These are phyloP conservation scores for Exophiala bonariae DNA, from an alignment of 2,329 filamentous ascomycete species.

Conservation along the genomic window DNA sequence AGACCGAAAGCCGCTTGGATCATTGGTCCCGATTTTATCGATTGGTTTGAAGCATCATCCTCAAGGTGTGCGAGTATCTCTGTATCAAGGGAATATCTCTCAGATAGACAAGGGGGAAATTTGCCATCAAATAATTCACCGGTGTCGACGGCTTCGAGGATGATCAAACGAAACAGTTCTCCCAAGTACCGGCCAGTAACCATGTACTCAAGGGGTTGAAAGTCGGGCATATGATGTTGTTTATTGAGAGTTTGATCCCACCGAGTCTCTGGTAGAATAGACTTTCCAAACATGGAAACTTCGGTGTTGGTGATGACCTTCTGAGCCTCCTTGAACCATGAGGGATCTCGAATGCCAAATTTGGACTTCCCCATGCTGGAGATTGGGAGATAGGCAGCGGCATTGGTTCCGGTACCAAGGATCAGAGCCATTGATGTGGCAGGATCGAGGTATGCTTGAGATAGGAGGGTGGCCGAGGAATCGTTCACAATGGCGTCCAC, in stretches of 20 bases:
- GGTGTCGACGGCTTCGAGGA: conserved; percentile 59
- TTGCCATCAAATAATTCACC: conserved; percentile 58
- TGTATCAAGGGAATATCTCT: conserved; percentile 61
- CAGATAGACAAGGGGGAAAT: conserved; percentile 55
- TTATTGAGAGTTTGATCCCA: conserved; percentile 64
- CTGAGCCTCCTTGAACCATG: conserved; percentile 57
- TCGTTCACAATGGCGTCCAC: conserved; percentile 67
- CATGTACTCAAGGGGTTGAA: conserved; percentile 66
- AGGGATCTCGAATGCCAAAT: conserved; percentile 54
- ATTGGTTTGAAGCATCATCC: conserved; percentile 39
- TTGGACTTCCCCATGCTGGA: conserved; percentile 55
- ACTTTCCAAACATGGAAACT: conserved; percentile 63
- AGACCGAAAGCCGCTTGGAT: conserved; percentile 56
- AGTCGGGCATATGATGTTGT: conserved; percentile 59
- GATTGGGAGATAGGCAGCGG: conserved; percentile 62
- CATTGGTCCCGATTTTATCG: conserved; percentile 41
- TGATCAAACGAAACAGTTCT: conserved; percentile 62
- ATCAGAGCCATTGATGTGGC: conserved; percentile 64
- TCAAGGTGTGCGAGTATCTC: conserved; percentile 60
- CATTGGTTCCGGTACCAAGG: conserved; percentile 65
- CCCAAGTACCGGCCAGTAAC: conserved; percentile 64
- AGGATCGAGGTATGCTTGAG: conserved; percentile 61
- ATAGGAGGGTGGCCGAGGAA: conserved; percentile 60
- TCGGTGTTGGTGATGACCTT: conserved; percentile 67
- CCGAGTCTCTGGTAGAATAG: conserved; percentile 57